Conservation (phyloP, 805 yeast genomes). For the Cyberlindnera mycetangii region DNA sequence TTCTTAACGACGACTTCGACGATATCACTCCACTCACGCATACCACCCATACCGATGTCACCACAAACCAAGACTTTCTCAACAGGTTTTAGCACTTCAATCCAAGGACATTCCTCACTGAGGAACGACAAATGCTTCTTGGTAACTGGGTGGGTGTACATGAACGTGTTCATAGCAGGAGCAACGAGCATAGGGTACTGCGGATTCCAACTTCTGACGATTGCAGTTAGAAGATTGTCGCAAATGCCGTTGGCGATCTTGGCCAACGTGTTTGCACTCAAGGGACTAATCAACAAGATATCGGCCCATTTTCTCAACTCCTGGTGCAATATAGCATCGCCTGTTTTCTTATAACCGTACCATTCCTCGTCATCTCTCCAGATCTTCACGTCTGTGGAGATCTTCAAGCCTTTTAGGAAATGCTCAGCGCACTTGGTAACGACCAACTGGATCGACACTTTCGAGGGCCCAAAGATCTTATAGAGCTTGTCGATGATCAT, state of each 20-base stretch:
- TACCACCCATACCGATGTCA: constrained; percentile 90
- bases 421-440: constrained; percentile 77
- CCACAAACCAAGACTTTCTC: constrained; percentile 80
- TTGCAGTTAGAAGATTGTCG: constrained; percentile 71
- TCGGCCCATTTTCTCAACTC: constrained; percentile 87
- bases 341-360: constrained; percentile 49
- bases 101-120: constrained; percentile 70
- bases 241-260: constrained; percentile 75
- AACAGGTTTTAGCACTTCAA: constrained; percentile 72
- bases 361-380: constrained; percentile 87
- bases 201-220: constrained; percentile 77
- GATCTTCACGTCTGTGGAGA: constrained; percentile 71
- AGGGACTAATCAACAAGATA: constrained; percentile 69
- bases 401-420: constrained; percentile 59
- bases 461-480: constrained; percentile 70
- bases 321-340: constrained; percentile 75
- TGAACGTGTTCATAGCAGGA: constrained; percentile 85
- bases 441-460: constrained; percentile 79
- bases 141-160: constrained; percentile 77
- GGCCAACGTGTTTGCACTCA: constrained; percentile 76
- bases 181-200: constrained; percentile 70
- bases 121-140: constrained; percentile 63
- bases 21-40: constrained; percentile 85
- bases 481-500: constrained; percentile 81
- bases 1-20: constrained; percentile 53